phyloP scores from a whole-genome alignment of 2,329 filamentous ascomycete genomes.

The Chalaropsis ovoidea region DNA sequence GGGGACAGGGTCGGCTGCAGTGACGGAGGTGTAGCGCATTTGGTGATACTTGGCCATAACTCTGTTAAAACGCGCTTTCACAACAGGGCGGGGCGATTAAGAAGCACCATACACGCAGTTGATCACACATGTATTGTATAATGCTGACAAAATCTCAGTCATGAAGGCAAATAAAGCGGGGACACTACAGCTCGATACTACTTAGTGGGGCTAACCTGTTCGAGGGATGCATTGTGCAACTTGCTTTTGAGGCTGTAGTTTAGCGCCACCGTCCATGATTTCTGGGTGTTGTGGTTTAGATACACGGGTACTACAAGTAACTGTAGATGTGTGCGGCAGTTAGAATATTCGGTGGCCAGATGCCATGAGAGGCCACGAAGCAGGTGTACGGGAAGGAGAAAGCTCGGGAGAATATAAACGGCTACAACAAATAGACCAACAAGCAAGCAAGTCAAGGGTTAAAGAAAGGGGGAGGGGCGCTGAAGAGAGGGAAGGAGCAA shows the following conservation, averaged over 20 bases:
- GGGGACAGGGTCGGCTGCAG: neutral
- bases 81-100: neutral
- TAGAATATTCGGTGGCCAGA: too few species aligned
- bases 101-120: neutral
- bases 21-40: neutral
- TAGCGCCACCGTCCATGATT: neutral
- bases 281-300: too few species aligned
- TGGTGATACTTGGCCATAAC: slow-evolving; percentile 6
- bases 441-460: neutral
- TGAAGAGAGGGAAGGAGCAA: neutral
- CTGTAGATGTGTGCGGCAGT: too few species aligned
- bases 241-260: neutral
- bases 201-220: too few species aligned
- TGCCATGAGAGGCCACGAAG: too few species aligned
- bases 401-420: too few species aligned
- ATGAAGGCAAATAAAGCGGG: neutral
- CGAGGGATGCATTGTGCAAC: too few species aligned
- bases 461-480: neutral
- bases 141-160: slow-evolving; percentile 10
- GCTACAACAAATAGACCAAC: too few species aligned
- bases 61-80: neutral
- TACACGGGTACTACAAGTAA: too few species aligned
- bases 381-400: too few species aligned
- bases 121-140: neutral
- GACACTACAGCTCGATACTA: neutral